Base-by-base conservation (phyloP, 1,139 yeast genomes). In the Wickerhamiella infanticola region DNA sequence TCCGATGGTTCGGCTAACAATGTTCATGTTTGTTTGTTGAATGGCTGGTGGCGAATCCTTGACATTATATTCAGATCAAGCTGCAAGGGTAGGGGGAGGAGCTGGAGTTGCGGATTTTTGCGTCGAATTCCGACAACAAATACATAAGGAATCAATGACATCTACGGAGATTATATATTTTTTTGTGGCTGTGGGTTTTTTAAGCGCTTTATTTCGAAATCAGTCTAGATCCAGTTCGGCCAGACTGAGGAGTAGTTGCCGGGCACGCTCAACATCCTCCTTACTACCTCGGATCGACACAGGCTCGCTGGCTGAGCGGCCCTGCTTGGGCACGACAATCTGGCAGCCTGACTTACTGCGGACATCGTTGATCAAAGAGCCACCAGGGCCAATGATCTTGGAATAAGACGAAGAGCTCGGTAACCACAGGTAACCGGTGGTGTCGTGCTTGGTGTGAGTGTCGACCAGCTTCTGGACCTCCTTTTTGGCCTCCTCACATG, bases 321-420 rank as follows among this genome's bases (percentile, higher is more conserved):
- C 43, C 26, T 43, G 40, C 41, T 46, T 44, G 42, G 50, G 50
- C n/a, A 47, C 43, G 9, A 38, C 39, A 25, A 48, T 46, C 24
- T 31, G 36, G 41, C 46, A 41, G 18, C 46, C 47, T 1, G 53
- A 46, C 25, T 44, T 35, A 7, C 35, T 3, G 40, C 94, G 77
- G 49, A 84, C 73, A 52, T 67, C 67, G 57, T 73, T 77, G 56
- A 84, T 71, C 53, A 74, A 77, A 35, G 78, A 64, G 42, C 95
- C 95, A 55, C 75, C 79, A 24, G 85, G 78, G 5, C 95, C 95
- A 55, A 85, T 73, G 44, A 84, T 69, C 61, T 72, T 73, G 48
- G 81, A 73, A 57, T 74, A 73, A 43, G 62, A 60, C 35, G 62
- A 57, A n/a, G 72, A 60, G 44, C 69, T 66, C 31, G 74, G 64